phyloP scores from a whole-genome alignment of 352 stramenopile genomes.

The Phytopythium aichiense region DNA sequence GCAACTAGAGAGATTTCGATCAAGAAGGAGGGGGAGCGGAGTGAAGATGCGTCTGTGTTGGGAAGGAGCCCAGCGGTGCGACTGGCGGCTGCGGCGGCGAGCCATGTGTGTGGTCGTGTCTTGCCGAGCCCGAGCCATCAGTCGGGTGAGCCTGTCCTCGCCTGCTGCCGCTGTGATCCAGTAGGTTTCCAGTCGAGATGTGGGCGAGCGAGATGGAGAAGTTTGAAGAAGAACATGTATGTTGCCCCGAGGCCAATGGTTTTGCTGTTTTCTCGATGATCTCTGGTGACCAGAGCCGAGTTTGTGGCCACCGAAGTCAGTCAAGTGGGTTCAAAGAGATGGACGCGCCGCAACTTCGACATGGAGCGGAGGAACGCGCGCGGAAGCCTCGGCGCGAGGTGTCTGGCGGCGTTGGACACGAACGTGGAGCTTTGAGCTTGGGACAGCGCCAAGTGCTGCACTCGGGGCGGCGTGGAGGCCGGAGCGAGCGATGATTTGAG shows the following conservation, averaged over 20 bases:
- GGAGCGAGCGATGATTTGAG: not conserved
- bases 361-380: conserved; percentile 2
- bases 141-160: not conserved
- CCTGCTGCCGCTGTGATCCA: not conserved
- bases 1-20: conserved; percentile 7
- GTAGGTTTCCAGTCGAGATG: conserved; percentile 1
- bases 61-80: not conserved
- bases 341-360: not conserved
- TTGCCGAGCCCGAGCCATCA: not conserved
- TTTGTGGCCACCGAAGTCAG: not conserved
- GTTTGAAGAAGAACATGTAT: not conserved
- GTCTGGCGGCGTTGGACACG: not conserved
- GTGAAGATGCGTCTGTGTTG: not conserved
- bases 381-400: not conserved
- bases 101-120: not conserved
- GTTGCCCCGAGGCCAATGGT: not conserved
- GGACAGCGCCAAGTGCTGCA: not conserved
- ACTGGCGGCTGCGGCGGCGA: not conserved
- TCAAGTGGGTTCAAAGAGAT: not conserved
- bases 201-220: not conserved
- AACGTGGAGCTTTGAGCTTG: not conserved
- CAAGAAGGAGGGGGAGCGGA: not conserved
- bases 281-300: not conserved
- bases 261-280: not conserved
- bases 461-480: not conserved